phyloP scores from a whole-genome alignment of 352 stramenopile genomes.

The Phytophthora multivora region DNA sequence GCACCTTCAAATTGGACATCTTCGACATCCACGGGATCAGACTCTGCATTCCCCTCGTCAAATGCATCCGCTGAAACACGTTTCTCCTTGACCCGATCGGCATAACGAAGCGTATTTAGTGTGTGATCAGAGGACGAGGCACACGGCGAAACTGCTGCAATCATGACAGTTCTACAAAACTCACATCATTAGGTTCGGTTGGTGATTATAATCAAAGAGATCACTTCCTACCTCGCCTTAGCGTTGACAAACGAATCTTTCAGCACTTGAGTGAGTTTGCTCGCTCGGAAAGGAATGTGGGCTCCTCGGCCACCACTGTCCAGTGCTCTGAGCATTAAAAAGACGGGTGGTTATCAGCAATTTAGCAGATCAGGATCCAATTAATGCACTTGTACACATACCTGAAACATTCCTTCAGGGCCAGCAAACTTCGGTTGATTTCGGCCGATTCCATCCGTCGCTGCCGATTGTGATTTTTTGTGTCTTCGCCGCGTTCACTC shows the following conservation, averaged over 20 bases:
- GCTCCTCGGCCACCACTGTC: constrained; percentile 88
- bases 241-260: constrained; percentile 98
- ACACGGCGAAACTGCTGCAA: constrained; percentile 94
- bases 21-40: constrained; percentile 48
- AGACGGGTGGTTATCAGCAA: no score
- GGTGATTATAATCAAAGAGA: background rate
- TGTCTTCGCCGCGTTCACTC: constrained; percentile 96
- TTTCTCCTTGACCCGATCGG: constrained; percentile 97
- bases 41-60: constrained; percentile 41
- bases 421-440: constrained; percentile 97
- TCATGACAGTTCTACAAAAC: constrained; percentile 93
- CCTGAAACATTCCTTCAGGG: constrained; percentile 97
- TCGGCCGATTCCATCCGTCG: constrained; percentile 96
- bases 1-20: constrained; percentile 69
- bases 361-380: background rate
- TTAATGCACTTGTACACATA: constrained; percentile 19
- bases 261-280: constrained; percentile 97
- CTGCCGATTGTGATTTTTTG: constrained; percentile 91
- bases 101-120: constrained; percentile 97
- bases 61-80: constrained; percentile 76
- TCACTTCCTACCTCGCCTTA: constrained; percentile 69
- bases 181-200: constrained; percentile 1
- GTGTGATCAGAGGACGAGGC: constrained; percentile 95
- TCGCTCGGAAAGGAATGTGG: constrained; percentile 96
- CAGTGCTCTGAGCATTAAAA: constrained; percentile 60